Base-by-base conservation (phyloP, 345 rosid species). In the Gossypium ekmanianum region DNA sequence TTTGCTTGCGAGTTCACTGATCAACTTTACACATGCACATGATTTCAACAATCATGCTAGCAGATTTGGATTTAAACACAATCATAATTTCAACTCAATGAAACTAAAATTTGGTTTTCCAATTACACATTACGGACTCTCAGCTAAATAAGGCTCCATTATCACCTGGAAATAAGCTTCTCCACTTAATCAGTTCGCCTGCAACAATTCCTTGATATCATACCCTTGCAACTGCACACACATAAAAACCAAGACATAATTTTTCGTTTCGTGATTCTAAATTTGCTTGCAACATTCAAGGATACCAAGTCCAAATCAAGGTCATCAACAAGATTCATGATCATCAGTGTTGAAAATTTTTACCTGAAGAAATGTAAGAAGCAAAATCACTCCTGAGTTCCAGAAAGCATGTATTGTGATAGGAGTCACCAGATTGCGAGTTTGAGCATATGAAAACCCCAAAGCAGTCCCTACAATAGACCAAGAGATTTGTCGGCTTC, bases 351-450 rank as follows among this genome's bases (percentile, higher is more conserved):
- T 74, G 48, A 27, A 70, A 39, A 55, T 13, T 68, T 47, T 84
- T 5, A 93, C 99, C 97, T 87, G 94, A 87, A 95, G 92, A 68
- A 90, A 89, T 70, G 98, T 91, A 22, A 93, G 96, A 59, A 93
- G 80, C 59, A 91, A 69, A 78, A 93, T 91, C 55, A 91, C 97
- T 59, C 98, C 99, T 0, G 98, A 93, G 83, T 93, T 93, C 98
- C 97, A 91, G 55, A 86, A 84, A 26, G 94, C 95, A 54, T 95
- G 98, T 61, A 95, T 87, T 29, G 91, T 83, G 79, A 93, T 90
- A 8, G 97, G 93, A 27, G 94, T 85, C 67, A 87, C 44, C 72
- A 95, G 98, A 81, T 95, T 93, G 52, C 93, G 95, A 67, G 97
- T 93, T 81, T 91, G 93, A 59, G 97, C 96, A 79, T 95, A 95